Evolutionary conservation across 1,284 basidiomycete genomes (phyloP).

Genomic region (Cutaneotrichosporon cutaneum): DNA sequence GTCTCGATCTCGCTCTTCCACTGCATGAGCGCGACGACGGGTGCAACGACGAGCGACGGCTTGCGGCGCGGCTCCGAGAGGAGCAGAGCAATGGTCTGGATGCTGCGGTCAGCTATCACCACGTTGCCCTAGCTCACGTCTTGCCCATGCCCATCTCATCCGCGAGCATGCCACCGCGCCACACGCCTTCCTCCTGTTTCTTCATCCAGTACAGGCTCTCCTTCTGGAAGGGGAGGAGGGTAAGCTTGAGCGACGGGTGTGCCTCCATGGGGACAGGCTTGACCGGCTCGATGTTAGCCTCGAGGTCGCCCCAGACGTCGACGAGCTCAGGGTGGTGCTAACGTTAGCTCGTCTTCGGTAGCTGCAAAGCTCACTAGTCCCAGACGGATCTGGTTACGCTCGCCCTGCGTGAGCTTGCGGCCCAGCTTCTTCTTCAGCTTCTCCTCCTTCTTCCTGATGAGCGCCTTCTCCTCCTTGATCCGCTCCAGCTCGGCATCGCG

Average conservation of each 20-base stretch:
- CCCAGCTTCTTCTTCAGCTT: conserved; percentile 61
- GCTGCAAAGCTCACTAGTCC: conserved; percentile 51
- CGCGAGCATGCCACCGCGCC: conserved; percentile 91
- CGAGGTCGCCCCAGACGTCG: conserved; percentile 85
- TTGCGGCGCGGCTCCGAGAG: conserved; percentile 64
- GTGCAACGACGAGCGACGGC: conserved; percentile 91
- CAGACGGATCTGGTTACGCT: conserved; percentile 69
- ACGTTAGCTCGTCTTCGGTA: conserved; percentile 7
- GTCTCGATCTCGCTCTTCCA: conserved; percentile 93
- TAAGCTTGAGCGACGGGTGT: conserved; percentile 71
- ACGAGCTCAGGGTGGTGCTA: conserved; percentile 65
- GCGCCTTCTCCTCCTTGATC: conserved; percentile 21
- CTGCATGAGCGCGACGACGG: conserved; percentile 97
- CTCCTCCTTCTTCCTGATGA: conserved; percentile 56
- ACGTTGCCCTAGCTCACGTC: conserved; percentile 45
- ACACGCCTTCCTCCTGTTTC: conserved; percentile 82
- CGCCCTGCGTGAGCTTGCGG: conserved; percentile 73
- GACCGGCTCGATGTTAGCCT: conserved; percentile 63
- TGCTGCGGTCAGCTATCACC: conserved; percentile 58
- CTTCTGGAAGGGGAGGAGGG: conserved; percentile 69
- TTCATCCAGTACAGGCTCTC: conserved; percentile 97
- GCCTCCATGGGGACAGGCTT: conserved; percentile 72
- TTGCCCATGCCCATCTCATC: conserved; percentile 86
- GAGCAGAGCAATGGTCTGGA: conserved; percentile 91
- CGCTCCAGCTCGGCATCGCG: conserved; percentile 11